phyloP scores from a whole-genome alignment of 768 basidiomycete genomes.

The Candolleomyces eurysporus region DNA sequence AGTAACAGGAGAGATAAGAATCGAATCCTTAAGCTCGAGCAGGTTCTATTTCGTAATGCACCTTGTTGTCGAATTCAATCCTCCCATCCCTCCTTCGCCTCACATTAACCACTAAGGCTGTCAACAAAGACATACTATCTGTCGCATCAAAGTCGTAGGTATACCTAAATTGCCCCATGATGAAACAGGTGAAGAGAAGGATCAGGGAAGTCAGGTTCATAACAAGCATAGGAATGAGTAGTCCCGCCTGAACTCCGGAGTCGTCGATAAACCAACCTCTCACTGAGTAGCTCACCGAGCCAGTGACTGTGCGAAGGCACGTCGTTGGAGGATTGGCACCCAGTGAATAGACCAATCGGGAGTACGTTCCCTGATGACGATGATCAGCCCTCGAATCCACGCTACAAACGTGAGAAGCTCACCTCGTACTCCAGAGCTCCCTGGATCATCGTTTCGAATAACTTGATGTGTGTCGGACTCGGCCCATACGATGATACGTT shows the following conservation, averaged over 20 bases:
- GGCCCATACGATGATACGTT: not conserved
- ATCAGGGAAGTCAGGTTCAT: not conserved
- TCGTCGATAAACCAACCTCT: not conserved
- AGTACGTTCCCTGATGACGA: not conserved
- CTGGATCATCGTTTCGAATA: not conserved
- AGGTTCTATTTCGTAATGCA: no score
- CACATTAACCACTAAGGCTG: no score
- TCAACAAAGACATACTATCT: not conserved
- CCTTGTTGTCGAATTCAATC: no score
- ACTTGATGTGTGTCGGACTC: not conserved
- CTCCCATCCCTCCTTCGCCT: no score
- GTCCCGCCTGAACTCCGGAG: not conserved
- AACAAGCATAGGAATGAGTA: not conserved
- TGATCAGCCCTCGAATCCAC: not conserved
- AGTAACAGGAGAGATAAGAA: no score
- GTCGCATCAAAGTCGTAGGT: not conserved
- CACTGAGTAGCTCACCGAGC: not conserved
- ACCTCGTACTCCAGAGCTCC: not conserved
- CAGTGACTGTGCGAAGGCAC: not conserved
- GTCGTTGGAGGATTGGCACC: not conserved
- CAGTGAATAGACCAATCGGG: conserved; percentile 1
- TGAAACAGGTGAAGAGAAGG: not conserved
- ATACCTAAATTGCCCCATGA: not conserved
- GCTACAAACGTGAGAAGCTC: not conserved
- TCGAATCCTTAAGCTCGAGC: no score